A percentile compares a stretch with the other conserved stretches of the same genome.
Evolutionary conservation across 768 basidiomycete species (phyloP).

Genomic region (Lepiota brunneoincarnata): DNA sequence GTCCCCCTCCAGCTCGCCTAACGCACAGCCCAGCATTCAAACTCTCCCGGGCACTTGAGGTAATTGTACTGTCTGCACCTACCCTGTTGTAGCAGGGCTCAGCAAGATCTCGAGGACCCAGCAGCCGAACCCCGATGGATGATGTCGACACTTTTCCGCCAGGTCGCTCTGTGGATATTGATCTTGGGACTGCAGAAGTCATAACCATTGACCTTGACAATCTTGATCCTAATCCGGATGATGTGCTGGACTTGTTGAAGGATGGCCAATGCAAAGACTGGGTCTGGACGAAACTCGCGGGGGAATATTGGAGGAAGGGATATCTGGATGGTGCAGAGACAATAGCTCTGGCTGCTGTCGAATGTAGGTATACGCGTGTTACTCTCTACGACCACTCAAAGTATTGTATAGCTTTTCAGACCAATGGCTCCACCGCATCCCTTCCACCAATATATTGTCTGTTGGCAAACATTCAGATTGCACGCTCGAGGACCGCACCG

Average conservation of each 20-base stretch:
- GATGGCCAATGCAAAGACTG: conserved; percentile 70
- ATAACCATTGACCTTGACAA: conserved; percentile 88
- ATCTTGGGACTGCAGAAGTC: conserved; percentile 79
- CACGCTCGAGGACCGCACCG: conserved; percentile 78
- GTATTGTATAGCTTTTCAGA: conserved; percentile 42
- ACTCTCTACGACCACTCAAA: conserved; percentile 15
- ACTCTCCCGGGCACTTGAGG: no score
- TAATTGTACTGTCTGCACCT: no score
- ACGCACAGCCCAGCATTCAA: no score
- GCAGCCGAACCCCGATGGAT: conserved; percentile 26
- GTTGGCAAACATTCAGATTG: conserved; percentile 82
- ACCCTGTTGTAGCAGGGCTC: not conserved
- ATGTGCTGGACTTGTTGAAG: conserved; percentile 68
- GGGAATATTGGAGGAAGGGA: conserved; percentile 85
- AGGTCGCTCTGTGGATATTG: conserved; percentile 70
- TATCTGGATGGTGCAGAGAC: conserved; percentile 74
- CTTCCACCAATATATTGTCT: conserved; percentile 77
- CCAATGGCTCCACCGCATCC: conserved; percentile 45
- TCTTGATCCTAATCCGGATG: conserved; percentile 76
- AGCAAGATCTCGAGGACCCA: not conserved
- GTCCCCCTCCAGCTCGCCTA: no score
- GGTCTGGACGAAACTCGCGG: conserved; percentile 81
- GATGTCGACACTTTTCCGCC: conserved; percentile 22
- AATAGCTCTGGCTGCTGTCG: conserved; percentile 64
- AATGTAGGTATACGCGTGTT: conserved; percentile 43